Evolutionary conservation across 768 basidiomycete genomes (phyloP), one percentile per base, ranked within the genome.

Genomic region (Leucosporidium creatinivorum): DNA sequence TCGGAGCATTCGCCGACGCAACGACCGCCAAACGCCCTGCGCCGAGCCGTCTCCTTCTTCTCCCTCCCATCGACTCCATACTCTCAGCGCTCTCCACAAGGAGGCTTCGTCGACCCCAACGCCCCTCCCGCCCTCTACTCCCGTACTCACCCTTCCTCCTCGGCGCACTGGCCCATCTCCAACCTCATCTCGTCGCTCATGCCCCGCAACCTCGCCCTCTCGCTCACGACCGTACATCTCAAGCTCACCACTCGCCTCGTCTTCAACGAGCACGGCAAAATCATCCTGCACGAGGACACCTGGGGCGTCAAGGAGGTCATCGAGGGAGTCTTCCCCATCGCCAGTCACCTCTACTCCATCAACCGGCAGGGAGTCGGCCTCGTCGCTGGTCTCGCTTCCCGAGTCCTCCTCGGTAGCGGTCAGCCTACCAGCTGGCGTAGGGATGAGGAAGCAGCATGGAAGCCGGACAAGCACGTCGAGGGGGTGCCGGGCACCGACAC

Each of bases 271-370:
- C 86, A 86, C 74, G 88, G 87, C n/a, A 84, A 83, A 67, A 86
- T 91, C 69, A 86, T 87, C 6, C 83, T 85, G 73, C 89, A 92
- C 76, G 83, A 88, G 33, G 89, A 91, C 74, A 81, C 88, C 49
- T 90, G 87, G 88, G 88, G 91, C 72, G 81, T 89, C 52, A 85
- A 86, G 76, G 89, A 91, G 75, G 80, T 91, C 66, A 80, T 89
- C 62, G 67, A 69, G 51, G 65, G 65, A 36, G 23, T 61, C 9
- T 58, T 70, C 31, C 70, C 70, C 30, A 0, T 72, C 54, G 64
- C 30, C 17, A 61, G 58, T 1, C 62, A 63, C 36, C 25, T 66
- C 23, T 72, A 72, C 62, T n/a, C 67, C 5, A 30, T 72, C 51
- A 72, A 72, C 55, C 64, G 70, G 9, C 64, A 65, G 19, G 65